Conservation (phyloP, 345 rosid genomes). For the Eucalyptus caleyi region DNA sequence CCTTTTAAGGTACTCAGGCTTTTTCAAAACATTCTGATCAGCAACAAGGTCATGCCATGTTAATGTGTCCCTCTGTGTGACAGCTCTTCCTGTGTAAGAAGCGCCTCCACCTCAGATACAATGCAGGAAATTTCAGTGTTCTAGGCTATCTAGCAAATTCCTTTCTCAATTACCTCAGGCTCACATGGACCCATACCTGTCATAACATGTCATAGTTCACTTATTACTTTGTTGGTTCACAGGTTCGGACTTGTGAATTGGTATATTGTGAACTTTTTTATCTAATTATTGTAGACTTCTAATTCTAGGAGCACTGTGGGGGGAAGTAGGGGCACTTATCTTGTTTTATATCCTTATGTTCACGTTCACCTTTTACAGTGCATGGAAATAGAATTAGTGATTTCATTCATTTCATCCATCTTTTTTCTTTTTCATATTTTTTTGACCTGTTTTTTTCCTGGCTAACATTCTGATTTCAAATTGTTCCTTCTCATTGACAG, state of each 20-base stretch:
- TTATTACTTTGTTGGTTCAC: background rate
- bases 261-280: background rate
- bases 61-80: background rate
- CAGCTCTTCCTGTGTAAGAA: background rate
- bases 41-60: background rate
- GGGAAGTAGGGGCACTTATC: background rate
- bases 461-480: background rate
- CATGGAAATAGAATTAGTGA: background rate
- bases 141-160: background rate
- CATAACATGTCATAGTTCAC: background rate
- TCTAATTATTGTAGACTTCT: background rate
- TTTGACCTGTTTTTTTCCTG: background rate
- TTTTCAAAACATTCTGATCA: background rate
- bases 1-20: background rate
- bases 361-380: background rate
- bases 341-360: background rate
- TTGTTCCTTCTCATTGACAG: conserved; percentile 22
- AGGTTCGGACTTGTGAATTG: background rate
- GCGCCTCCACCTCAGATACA: background rate
- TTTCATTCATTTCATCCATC: background rate
- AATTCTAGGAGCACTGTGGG: background rate
- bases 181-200: background rate
- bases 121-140: background rate
- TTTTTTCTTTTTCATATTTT: background rate
- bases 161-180: background rate